These are phyloP conservation scores for Hydnomerulius pinastri DNA, from an alignment of 768 basidiomycete genomes.

Conservation along the genomic window DNA sequence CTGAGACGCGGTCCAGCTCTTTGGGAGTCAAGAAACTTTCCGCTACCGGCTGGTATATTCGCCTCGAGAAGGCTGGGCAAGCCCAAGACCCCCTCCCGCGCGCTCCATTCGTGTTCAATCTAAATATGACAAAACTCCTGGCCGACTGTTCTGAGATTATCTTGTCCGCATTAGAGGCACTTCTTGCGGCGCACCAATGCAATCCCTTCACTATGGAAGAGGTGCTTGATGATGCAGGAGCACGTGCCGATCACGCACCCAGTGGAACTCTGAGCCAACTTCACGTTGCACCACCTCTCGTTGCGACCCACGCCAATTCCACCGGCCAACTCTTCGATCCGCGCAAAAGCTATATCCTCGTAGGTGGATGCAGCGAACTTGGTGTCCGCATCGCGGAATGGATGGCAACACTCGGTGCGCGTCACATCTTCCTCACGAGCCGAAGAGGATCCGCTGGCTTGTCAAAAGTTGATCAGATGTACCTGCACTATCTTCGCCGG, in stretches of 20 bases:
- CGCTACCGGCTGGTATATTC: slow-evolving; percentile 6
- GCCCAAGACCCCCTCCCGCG: not conserved
- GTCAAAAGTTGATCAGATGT: slow-evolving; percentile 15
- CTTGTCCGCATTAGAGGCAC: not conserved
- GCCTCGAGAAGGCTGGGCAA: not conserved
- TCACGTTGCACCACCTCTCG: not conserved
- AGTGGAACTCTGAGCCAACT: not conserved
- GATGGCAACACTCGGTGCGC: slow-evolving; percentile 26
- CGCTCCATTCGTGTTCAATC: slow-evolving; percentile 1
- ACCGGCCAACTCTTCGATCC: slow-evolving; percentile 16
- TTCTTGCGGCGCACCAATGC: slow-evolving; percentile 5
- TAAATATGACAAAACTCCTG: slow-evolving; percentile 3
- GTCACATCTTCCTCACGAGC: slow-evolving; percentile 23
- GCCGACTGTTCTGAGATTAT: slow-evolving; percentile 1
- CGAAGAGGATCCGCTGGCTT: slow-evolving; percentile 19
- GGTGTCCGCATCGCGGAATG: slow-evolving; percentile 25
- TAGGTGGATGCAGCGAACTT: slow-evolving; percentile 26
- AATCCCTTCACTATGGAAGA: slow-evolving; percentile 1
- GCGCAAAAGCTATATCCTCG: slow-evolving; percentile 22
- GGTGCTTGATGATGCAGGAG: not conserved
- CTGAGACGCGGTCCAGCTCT: not conserved
- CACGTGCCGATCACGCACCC: not conserved
- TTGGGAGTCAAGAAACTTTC: slow-evolving; percentile 5
- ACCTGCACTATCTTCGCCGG: slow-evolving; percentile 15
- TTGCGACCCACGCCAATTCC: not conserved